Evolutionary conservation across 108 stramenopile genomes (phyloP), one percentile per base, ranked within the genome.

Genomic region (Asterionellopsis glacialis): DNA sequence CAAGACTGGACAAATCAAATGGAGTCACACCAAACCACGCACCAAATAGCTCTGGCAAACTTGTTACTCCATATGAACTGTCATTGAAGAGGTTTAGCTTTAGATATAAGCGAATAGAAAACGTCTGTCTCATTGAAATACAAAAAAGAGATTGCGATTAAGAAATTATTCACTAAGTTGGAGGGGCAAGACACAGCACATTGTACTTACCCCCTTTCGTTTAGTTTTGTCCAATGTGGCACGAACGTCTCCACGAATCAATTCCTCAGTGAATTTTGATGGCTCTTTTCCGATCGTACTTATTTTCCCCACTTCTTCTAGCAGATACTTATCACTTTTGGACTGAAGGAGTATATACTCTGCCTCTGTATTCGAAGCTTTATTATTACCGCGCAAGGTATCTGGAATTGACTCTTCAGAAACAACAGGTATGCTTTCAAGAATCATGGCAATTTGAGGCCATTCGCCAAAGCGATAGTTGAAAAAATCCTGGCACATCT

Each of bases 401-500:
- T 33, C 33, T 33, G 33, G 33, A 7, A 33, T 33, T 33, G 33
- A 2, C 7, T 2, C 33, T 33, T 33, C 33, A 5, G 33, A 33
- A 33, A 33, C 33, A 33, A 33, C 24, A 18, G 63, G 63, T 5
- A 63, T 52, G 14, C 28, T 50, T 1, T 22, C 18, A 4, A 63
- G 63, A 9, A 63, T 54, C 18, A 39, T 39, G 10, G 38, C 24
- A 6, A 55, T 14, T 4, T 1, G 1, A 1, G 73, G 73, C 19
- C 41, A 14, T 24, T 54, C 60, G 16, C 74, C 74, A 48, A 75
- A 50, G 4, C 68, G 44, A 57, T 75, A 63, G n/a, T 42, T 18
- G 43, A 75, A 75, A 18, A 70, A 41, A 16, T 70, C 68, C 15
- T 65, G n/a, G 16, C 60, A 25, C 56, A 65, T 65, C 4, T 70